A percentile compares a stretch with the other conserved stretches of the same genome.
These are phyloP conservation scores for Pezicula carpinea DNA, from an alignment of 2,329 filamentous ascomycete species.

Conservation along the genomic window DNA sequence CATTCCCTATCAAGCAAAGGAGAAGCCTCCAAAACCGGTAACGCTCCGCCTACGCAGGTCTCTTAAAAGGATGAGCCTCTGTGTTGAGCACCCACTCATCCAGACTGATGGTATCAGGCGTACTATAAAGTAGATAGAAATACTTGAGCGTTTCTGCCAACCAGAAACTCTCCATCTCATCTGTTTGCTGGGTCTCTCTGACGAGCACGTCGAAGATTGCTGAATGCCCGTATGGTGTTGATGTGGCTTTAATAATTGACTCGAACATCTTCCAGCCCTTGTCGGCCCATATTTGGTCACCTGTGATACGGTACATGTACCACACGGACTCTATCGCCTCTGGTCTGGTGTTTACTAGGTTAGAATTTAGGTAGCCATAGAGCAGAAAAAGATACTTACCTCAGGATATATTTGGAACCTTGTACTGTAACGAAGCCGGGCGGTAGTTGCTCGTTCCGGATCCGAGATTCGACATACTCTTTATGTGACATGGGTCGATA, in stretches of 20 bases:
- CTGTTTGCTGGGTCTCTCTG: constrained; percentile 34
- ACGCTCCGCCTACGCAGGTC: constrained; percentile 11
- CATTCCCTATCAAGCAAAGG: neutral
- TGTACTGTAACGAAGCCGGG: constrained; percentile 45
- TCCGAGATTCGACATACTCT: constrained; percentile 45
- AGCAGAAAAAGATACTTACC: constrained; percentile 41
- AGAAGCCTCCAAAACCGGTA: neutral
- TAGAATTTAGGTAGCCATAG: constrained; percentile 11
- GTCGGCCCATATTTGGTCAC: constrained; percentile 69
- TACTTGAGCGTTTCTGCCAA: constrained; percentile 89
- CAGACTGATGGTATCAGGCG: constrained; percentile 56
- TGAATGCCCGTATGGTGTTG: constrained; percentile 62
- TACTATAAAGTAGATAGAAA: constrained; percentile 77
- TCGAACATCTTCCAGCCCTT: constrained; percentile 85
- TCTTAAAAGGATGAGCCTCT: constrained; percentile 32
- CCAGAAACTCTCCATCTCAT: constrained; percentile 88
- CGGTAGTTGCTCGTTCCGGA: constrained; percentile 41
- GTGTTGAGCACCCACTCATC: constrained; percentile 60
- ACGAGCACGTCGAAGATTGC: constrained; percentile 61
- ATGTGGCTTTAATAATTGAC: constrained; percentile 61
- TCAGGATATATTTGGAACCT: constrained; percentile 52
- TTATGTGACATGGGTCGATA: constrained; percentile 39
- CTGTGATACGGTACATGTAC: constrained; percentile 87
- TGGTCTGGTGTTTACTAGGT: constrained; percentile 45
- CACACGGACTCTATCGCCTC: constrained; percentile 87